These are phyloP conservation scores for Beauveria sp. DNA, from an alignment of 2,329 filamentous ascomycete species.

Conservation along the genomic window DNA sequence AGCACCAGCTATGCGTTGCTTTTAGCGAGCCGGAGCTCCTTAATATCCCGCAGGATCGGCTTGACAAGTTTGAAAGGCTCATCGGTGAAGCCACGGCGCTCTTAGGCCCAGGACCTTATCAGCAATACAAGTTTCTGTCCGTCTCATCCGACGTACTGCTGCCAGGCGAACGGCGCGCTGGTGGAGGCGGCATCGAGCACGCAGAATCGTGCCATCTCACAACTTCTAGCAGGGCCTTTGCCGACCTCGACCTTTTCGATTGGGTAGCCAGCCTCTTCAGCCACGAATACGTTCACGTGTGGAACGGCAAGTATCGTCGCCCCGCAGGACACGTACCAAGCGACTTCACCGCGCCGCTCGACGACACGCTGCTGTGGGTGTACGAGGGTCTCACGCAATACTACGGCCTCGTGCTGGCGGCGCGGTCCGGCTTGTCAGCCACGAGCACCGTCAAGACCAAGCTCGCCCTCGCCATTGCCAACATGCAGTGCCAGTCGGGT, in stretches of 20 bases:
- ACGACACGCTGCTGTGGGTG: slow-evolving; percentile 11
- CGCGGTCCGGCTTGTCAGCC: slow-evolving; percentile 1
- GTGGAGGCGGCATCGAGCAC: slow-evolving; percentile 6
- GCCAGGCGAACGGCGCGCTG: background rate
- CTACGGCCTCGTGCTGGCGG: slow-evolving; percentile 9
- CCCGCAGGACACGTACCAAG: slow-evolving; percentile 8
- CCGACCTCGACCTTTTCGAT: background rate
- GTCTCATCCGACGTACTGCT: background rate
- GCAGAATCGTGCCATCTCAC: slow-evolving; percentile 3
- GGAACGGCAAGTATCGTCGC: slow-evolving; percentile 12
- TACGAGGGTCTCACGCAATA: slow-evolving; percentile 13
- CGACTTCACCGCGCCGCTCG: slow-evolving; percentile 9
- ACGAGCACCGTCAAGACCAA: background rate
- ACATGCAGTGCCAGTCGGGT: slow-evolving; percentile 3
- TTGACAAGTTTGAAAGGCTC: slow-evolving; percentile 5
- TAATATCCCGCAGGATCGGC: background rate
- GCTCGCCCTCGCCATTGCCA: background rate
- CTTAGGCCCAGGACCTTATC: slow-evolving; percentile 4
- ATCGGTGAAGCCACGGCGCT: background rate
- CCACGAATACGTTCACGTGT: slow-evolving; percentile 11
- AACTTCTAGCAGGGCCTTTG: background rate
- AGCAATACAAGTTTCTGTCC: background rate
- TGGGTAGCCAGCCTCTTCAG: background rate
- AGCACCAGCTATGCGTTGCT: slow-evolving; percentile 10
- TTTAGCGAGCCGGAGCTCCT: background rate